A percentile compares a stretch with the other conserved stretches of the same genome.
Conservation (phyloP, 179 eudicot species). For the Spinacia oleracea region DNA sequence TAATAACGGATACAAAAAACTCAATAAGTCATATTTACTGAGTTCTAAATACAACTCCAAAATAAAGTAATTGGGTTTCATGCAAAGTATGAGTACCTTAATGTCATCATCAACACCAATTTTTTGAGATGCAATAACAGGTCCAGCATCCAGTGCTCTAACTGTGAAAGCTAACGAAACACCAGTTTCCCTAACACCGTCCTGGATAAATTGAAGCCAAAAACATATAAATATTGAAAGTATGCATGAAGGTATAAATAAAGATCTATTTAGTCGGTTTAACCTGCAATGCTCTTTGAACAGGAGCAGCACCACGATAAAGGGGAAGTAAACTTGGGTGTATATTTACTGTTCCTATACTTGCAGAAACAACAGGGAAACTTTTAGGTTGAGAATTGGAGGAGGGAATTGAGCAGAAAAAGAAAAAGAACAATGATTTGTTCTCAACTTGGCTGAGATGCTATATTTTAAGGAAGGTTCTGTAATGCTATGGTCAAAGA, state of each 20-base stretch:
- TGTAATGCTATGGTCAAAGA: not conserved
- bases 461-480: not conserved
- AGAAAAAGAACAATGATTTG: not conserved
- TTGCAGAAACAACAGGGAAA: slow-evolving; percentile 12
- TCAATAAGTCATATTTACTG: not conserved
- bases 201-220: slow-evolving; percentile 41
- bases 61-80: slow-evolving; percentile 3
- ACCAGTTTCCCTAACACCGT: slow-evolving; percentile 91
- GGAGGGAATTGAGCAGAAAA: not conserved
- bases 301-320: slow-evolving; percentile 99
- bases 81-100: slow-evolving; percentile 54
- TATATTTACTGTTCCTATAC: slow-evolving; percentile 84
- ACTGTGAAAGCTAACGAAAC: slow-evolving; percentile 94
- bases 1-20: not conserved
- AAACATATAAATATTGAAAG: slow-evolving; percentile 7
- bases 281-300: slow-evolving; percentile 98
- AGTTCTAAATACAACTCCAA: not conserved
- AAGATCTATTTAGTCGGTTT: slow-evolving; percentile 20
- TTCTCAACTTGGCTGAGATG: not conserved
- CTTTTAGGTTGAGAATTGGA: not conserved
- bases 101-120: slow-evolving; percentile 61
- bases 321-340: slow-evolving; percentile 94
- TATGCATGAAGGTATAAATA: slow-evolving; percentile 5
- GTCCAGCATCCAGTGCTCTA: slow-evolving; percentile 86
- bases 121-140: slow-evolving; percentile 71